A percentile compares a stretch with the other conserved stretches of the same genome.
These are phyloP conservation scores for Vitis hybrid DNA, from an alignment of 177 flowering plant species.

Conservation along the genomic window DNA sequence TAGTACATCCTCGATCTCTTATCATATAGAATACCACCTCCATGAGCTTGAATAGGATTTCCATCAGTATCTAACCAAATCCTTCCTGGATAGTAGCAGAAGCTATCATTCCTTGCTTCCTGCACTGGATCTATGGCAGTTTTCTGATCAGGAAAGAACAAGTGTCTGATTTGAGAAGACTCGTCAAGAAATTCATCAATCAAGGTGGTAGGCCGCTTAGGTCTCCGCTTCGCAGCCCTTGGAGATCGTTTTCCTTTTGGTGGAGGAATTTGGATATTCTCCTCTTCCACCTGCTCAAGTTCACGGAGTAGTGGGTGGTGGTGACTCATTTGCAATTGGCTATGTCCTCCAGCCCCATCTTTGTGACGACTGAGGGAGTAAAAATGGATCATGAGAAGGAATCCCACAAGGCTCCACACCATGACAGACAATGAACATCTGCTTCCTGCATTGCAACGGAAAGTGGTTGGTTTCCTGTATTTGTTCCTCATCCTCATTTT, in stretches of 20 bases:
- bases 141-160: conserved; percentile 76
- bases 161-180: conserved; percentile 68
- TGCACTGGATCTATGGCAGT: conserved; percentile 71
- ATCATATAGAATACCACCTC: conserved; percentile 88
- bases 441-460: conserved; percentile 83
- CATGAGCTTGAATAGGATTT: conserved; percentile 95
- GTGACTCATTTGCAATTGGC: conserved; percentile 35
- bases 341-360: conserved; percentile 25
- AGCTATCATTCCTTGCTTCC: conserved; percentile 51
- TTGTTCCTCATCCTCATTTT: conserved; percentile 83
- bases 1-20: conserved; percentile 61
- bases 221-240: conserved; percentile 79
- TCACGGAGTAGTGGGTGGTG: conserved; percentile 54
- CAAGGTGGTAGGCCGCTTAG: conserved; percentile 53
- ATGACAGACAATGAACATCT: conserved; percentile 55
- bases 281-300: conserved; percentile 83
- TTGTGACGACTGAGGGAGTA: conserved; percentile 43
- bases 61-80: conserved; percentile 97
- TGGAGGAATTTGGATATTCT: conserved; percentile 69
- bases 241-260: conserved; percentile 80
- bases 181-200: conserved; percentile 95
- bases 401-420: conserved; percentile 72
- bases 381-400: conserved; percentile 60
- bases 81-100: conserved; percentile 72
- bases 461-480: conserved; percentile 75